Conservation (phyloP, 345 rosid species). For the Hirschfeldia incana region DNA sequence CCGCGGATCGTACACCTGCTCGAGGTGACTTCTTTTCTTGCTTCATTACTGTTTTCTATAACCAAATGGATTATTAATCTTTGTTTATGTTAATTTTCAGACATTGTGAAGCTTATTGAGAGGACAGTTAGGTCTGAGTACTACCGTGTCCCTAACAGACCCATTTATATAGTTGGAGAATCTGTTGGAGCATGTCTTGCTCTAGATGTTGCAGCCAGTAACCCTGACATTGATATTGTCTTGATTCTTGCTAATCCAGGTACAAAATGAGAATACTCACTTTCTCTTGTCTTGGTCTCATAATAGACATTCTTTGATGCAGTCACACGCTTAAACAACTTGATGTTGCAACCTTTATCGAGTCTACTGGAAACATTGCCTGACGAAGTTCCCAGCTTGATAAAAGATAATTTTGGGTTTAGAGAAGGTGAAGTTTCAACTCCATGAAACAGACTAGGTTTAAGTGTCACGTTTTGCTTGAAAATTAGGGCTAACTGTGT, state of each 20-base stretch:
- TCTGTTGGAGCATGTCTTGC: constrained; percentile 48
- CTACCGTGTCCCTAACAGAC: constrained; percentile 44
- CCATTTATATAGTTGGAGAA: constrained; percentile 66
- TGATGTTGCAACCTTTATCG: constrained; percentile 45
- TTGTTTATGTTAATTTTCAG: constrained; percentile 35
- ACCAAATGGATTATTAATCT: background rate
- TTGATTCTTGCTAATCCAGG: constrained; percentile 70
- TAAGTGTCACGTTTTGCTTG: background rate
- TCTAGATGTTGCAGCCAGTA: constrained; percentile 58
- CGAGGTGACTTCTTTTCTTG: constrained; percentile 37
- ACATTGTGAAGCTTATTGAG: constrained; percentile 55
- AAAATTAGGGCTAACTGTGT: background rate
- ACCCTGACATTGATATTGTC: constrained; percentile 56
- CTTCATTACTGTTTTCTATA: background rate
- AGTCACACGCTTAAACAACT: constrained; percentile 48
- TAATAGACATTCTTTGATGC: constrained; percentile 25
- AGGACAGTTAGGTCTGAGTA: constrained; percentile 48
- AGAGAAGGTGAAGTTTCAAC: constrained; percentile 37
- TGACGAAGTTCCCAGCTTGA: constrained; percentile 36
- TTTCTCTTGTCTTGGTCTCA: background rate
- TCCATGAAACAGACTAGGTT: background rate
- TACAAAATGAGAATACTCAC: background rate
- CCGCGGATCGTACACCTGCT: constrained; percentile 58
- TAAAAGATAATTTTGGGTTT: constrained; percentile 42
- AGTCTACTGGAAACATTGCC: constrained; percentile 48